Conservation (phyloP, 371 early-diverging fungal species). For the Lichtheimia hyalospora region DNA sequence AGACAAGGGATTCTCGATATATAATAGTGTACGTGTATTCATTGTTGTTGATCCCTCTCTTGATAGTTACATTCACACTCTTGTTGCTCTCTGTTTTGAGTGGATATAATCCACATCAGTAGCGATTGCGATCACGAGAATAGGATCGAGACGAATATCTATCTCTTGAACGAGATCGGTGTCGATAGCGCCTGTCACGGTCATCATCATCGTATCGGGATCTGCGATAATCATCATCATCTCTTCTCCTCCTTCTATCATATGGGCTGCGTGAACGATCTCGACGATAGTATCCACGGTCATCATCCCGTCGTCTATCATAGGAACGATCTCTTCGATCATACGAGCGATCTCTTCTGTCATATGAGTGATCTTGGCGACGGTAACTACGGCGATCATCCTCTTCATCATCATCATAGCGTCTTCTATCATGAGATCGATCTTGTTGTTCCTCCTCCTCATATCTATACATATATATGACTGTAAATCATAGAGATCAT, state of each 20-base stretch:
- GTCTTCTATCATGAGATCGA: not conserved
- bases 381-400: not conserved
- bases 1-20: too few species aligned
- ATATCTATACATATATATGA: not conserved
- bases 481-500: too few species aligned
- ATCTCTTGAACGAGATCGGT: slow-evolving; percentile 10
- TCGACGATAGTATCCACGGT: not conserved
- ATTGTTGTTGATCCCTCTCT: too few species aligned
- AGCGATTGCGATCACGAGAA: slow-evolving; percentile 4
- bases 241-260: not conserved
- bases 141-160: not conserved
- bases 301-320: slow-evolving; percentile 1
- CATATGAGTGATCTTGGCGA: not conserved
- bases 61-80: too few species aligned
- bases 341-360: not conserved
- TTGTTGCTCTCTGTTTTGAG: too few species aligned
- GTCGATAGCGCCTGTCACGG: slow-evolving; percentile 1
- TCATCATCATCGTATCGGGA: not conserved
- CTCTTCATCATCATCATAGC: slow-evolving; percentile 3
- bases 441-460: not conserved
- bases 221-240: slow-evolving; percentile 8
- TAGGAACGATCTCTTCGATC: slow-evolving; percentile 4
- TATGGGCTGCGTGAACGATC: slow-evolving; percentile 1
- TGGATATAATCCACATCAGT: not conserved
- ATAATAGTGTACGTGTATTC: too few species aligned